Base-by-base conservation (phyloP, 805 yeast genomes). In the Saccharomycopsis javanensis region DNA sequence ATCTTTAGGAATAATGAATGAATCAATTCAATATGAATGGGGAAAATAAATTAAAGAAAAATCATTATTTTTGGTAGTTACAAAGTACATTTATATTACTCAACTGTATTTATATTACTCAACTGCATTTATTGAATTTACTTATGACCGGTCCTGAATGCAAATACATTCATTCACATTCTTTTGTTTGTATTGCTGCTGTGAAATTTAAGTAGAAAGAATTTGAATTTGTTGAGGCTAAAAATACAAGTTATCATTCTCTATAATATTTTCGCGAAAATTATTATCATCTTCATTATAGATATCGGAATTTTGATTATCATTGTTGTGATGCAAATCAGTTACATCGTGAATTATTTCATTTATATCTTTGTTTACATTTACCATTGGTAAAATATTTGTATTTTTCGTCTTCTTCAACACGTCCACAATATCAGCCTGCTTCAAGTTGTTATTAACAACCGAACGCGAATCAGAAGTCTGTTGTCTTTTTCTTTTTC, bases 301-400 rank as follows among this genome's bases (percentile, higher is more conserved):
- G 8, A 34, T 5, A 5, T 16, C 38, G 15, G 20, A 18, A 20
- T 25, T 16, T 52, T 25, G 33, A 34, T 35, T 16, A 25, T 34
- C n/a, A 15, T n/a, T 18, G 18, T 37, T 46, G n/a, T n/a, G n/a
- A n/a, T n/a, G n/a, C 45, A 37, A 33, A n/a, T 25, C 52, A n/a
- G 45, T 35, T 20, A 50, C 48, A 11, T 46, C 54, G 54, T 59
- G 62, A 7, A 60, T 27, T 25, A 76, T 72, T 53, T 69, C 69
- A 51, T 65, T 55, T 64, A 59, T 60, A 51, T 59, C 64, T 46
- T 63, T 61, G 20, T 61, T 64, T 10, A 57, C 65, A 30, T 60
- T 62, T 11, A 60, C 61, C 5, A 54, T 60, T 7, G 64, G 65
- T 25, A 67, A 70, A 11, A 61, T 64, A 16, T 28, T 33, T 15